These are phyloP conservation scores for Emmonsia crescens DNA, from an alignment of 2,329 filamentous ascomycete genomes.

Conservation along the genomic window DNA sequence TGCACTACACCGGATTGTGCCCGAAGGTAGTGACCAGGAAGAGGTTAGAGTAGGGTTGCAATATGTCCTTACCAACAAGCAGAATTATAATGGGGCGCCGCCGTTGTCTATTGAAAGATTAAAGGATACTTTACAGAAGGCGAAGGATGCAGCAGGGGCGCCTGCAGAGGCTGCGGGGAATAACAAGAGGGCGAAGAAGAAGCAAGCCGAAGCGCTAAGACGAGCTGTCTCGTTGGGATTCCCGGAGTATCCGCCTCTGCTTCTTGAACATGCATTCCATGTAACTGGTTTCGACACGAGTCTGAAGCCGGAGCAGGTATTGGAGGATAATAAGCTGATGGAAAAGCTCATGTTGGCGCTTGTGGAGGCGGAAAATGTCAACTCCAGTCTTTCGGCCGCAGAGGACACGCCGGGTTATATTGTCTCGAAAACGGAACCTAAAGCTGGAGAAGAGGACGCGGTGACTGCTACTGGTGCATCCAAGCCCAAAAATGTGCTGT, in stretches of 20 bases:
- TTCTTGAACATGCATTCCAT: conserved; percentile 77
- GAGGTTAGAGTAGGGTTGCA: conserved; percentile 63
- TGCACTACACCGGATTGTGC: conserved; percentile 66
- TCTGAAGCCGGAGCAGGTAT: conserved; percentile 55
- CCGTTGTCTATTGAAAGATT: conserved; percentile 64
- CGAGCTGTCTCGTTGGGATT: conserved; percentile 75
- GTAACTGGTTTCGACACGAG: conserved; percentile 58
- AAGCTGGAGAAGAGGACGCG: conserved; percentile 20
- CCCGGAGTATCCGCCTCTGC: conserved; percentile 74
- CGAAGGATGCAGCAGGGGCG: conserved; percentile 33
- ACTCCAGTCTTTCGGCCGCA: conserved; percentile 56
- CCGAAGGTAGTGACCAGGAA: conserved; percentile 73
- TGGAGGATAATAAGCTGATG: conserved; percentile 55
- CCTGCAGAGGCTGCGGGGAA: conserved; percentile 23
- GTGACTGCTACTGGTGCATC: conserved; percentile 30
- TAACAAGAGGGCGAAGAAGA: conserved; percentile 60
- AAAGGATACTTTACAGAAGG: conserved; percentile 55
- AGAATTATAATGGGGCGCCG: conserved; percentile 71
- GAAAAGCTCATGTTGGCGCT: conserved; percentile 58
- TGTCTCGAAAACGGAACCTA: conserved; percentile 53
- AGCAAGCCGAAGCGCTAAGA: conserved; percentile 62
- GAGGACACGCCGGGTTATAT: conserved; percentile 72
- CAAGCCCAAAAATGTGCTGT: conserved; percentile 46
- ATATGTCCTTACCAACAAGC: conserved; percentile 71
- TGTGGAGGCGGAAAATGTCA: conserved; percentile 56